These are phyloP conservation scores for Amanita thiersii DNA, from an alignment of 768 basidiomycete genomes.

Conservation along the genomic window DNA sequence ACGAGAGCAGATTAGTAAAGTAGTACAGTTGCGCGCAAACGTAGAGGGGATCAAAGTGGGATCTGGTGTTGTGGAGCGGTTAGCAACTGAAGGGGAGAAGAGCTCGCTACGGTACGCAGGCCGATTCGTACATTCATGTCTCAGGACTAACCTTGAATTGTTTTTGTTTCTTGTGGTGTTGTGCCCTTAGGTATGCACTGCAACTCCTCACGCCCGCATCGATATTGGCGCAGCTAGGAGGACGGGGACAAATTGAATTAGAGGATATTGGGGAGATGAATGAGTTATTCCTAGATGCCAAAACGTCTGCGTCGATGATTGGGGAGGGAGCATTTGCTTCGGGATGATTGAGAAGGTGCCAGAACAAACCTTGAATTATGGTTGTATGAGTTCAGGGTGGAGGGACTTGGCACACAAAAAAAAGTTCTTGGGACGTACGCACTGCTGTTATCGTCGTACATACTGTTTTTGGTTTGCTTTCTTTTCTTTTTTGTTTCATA, in stretches of 20 bases:
- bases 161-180: constrained; percentile 11
- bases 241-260: constrained; percentile 71
- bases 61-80: constrained; percentile 65
- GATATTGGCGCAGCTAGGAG: constrained; percentile 72
- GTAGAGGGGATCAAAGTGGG: constrained; percentile 80
- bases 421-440: too few relatives aligned
- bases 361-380: too few relatives aligned
- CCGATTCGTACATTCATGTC: neutral
- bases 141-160: constrained; percentile 7
- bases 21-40: constrained; percentile 78
- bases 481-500: too few relatives aligned
- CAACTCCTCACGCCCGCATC: constrained; percentile 89
- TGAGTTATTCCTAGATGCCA: constrained; percentile 92
- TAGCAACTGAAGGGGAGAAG: constrained; percentile 77
- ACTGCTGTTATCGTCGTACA: too few relatives aligned
- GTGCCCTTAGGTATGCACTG: constrained; percentile 71
- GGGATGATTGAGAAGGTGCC: constrained; percentile 8
- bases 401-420: too few relatives aligned
- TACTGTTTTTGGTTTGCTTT: too few relatives aligned
- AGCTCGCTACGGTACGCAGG: constrained; percentile 65
- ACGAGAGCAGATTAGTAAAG: constrained; percentile 77
- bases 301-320: constrained; percentile 59
- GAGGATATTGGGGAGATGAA: constrained; percentile 94
- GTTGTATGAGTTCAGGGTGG: too few relatives aligned
- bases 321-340: constrained; percentile 28